phyloP scores from a whole-genome alignment of 164 flowering plant genomes.

The Litsea cubeba region DNA sequence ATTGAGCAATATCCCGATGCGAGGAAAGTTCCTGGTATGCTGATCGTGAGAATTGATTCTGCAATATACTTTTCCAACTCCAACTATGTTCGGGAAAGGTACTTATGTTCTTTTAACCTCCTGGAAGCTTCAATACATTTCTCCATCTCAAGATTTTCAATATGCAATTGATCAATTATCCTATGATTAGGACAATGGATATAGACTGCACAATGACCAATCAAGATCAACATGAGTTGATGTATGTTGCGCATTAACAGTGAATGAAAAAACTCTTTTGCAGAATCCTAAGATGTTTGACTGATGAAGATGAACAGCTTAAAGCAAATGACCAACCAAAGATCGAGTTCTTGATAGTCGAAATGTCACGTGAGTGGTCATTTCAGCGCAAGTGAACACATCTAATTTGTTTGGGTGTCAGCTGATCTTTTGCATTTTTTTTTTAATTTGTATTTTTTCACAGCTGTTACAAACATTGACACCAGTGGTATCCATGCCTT shows the following conservation, averaged over 20 bases:
- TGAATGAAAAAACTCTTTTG: slow-evolving; percentile 5
- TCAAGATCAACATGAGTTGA: too few relatives aligned
- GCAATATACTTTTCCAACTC: slow-evolving; percentile 87
- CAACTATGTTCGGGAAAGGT: slow-evolving; percentile 79
- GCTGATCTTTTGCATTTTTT: background rate
- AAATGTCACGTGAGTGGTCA: slow-evolving; percentile 69
- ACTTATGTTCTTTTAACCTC: slow-evolving; percentile 5
- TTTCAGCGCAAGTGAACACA: background rate
- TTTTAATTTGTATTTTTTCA: slow-evolving; percentile 12
- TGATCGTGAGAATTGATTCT: slow-evolving; percentile 74
- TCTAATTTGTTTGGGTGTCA: background rate
- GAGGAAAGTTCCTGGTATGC: slow-evolving; percentile 48
- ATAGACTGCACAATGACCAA: background rate
- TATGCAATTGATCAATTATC: too few relatives aligned
- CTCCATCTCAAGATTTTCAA: background rate
- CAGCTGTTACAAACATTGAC: slow-evolving; percentile 90
- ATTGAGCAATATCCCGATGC: slow-evolving; percentile 75
- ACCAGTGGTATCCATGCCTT: slow-evolving; percentile 86
- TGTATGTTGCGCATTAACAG: too few relatives aligned
- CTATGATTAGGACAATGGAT: background rate
- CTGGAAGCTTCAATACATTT: background rate
- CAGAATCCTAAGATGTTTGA: slow-evolving; percentile 77
- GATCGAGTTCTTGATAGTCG: slow-evolving; percentile 61
- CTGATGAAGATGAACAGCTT: slow-evolving; percentile 56
- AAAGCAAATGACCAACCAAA: slow-evolving; percentile 25